Evolutionary conservation across 352 stramenopile species (phyloP).

Genomic region (Phytophthora melonis): DNA sequence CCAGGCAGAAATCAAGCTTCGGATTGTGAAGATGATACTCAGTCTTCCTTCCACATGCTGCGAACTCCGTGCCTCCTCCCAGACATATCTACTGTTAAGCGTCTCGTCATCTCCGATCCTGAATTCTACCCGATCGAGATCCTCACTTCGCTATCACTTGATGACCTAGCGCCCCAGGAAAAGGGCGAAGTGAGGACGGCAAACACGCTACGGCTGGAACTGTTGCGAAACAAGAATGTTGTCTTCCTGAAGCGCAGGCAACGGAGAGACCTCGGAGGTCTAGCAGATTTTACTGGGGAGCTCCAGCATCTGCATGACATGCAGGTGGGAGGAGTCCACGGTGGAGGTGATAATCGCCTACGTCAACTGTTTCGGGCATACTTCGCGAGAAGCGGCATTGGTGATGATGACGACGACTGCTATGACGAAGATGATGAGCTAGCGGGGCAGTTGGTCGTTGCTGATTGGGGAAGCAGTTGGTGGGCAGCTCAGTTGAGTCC

Average conservation of each 20-base stretch:
- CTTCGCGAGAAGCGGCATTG: conserved; percentile 26
- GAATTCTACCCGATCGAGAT: conserved; percentile 84
- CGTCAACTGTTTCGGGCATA: conserved; percentile 45
- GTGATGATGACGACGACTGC: conserved; percentile 23
- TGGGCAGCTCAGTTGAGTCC: conserved; percentile 44
- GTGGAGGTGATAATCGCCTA: conserved; percentile 36
- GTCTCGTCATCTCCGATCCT: conserved; percentile 55
- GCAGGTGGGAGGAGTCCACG: neutral
- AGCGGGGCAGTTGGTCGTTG: conserved; percentile 8
- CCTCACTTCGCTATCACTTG: conserved; percentile 23
- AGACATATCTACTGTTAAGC: conserved; percentile 63
- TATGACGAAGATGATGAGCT: conserved; percentile 29
- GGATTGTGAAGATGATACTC: neutral
- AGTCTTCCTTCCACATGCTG: conserved; percentile 41
- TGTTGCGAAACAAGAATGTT: conserved; percentile 63
- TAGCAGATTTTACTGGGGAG: conserved; percentile 32
- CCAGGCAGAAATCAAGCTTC: neutral
- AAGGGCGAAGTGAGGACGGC: conserved; percentile 40
- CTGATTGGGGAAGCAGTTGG: conserved; percentile 48
- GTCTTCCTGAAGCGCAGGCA: conserved; percentile 71
- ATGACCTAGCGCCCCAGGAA: conserved; percentile 11
- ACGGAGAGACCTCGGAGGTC: conserved; percentile 17
- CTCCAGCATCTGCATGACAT: conserved; percentile 25
- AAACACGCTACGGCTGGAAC: conserved; percentile 65
- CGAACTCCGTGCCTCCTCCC: conserved; percentile 78